Evolutionary conservation across 2,329 filamentous ascomycete genomes (phyloP).

Genomic region (Macrophomina tecta): DNA sequence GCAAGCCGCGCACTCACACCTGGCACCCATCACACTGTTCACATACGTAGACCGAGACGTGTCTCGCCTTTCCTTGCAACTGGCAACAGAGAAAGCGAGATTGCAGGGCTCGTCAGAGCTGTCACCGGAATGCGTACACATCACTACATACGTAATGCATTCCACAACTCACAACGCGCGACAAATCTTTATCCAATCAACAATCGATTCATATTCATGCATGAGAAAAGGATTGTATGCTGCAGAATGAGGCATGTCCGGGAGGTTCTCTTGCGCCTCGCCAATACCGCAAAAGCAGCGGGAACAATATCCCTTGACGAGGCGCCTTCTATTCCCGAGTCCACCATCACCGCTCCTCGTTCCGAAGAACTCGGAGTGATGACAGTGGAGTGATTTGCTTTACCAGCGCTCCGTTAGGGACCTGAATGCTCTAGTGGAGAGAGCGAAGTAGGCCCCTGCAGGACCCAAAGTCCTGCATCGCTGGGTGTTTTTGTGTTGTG

Average conservation of each 20-base stretch:
- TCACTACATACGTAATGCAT: no score
- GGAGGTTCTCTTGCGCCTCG: conserved; percentile 47
- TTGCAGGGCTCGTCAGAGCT: no score
- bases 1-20: no score
- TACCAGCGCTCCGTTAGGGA: conserved; percentile 57
- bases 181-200: no score
- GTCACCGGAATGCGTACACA: no score
- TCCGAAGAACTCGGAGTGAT: conserved; percentile 12
- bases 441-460: conserved; percentile 46
- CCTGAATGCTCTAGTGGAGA: conserved; percentile 38
- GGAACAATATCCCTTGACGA: conserved; percentile 32
- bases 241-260: conserved; percentile 35
- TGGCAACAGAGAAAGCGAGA: no score
- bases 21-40: no score
- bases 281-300: conserved; percentile 36
- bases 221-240: neutral
- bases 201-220: no score
- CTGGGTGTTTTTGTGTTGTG: conserved; percentile 39
- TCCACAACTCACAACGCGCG: no score
- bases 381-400: conserved; percentile 35
- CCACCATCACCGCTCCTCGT: conserved; percentile 15
- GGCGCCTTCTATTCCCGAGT: conserved; percentile 44
- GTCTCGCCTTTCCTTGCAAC: no score
- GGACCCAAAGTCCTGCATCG: conserved; percentile 52
- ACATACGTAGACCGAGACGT: no score